Conservation (phyloP, 1,284 basidiomycete genomes). For the Athelia sp. region DNA sequence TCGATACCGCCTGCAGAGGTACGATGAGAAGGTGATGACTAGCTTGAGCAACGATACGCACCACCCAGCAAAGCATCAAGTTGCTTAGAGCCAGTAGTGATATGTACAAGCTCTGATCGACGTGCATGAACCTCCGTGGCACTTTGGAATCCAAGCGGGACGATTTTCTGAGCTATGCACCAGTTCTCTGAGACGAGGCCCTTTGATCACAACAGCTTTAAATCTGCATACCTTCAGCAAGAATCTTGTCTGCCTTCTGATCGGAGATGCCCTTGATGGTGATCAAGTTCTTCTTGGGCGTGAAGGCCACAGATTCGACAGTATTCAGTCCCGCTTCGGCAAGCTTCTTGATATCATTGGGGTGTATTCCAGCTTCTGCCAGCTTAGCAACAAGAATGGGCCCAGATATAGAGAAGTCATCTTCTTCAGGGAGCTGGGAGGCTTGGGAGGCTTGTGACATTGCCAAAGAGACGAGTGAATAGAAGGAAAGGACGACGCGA, state of each 20-base stretch:
- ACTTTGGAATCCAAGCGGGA: constrained; percentile 97
- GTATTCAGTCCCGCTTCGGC: constrained; percentile 92
- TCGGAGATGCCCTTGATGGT: constrained; percentile 98
- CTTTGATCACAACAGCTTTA: constrained; percentile 1
- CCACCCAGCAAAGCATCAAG: constrained; percentile 95
- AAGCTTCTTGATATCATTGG: constrained; percentile 95
- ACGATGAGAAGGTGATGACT: constrained; percentile 10
- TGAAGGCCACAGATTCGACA: constrained; percentile 95
- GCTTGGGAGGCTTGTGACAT: constrained; percentile 49
- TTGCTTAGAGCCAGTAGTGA: constrained; percentile 96
- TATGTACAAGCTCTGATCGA: constrained; percentile 93
- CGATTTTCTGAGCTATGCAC: constrained; percentile 82
- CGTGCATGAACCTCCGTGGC: constrained; percentile 96
- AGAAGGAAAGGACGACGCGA: constrained; percentile 2
- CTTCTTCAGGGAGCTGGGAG: constrained; percentile 38
- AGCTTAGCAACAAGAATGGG: constrained; percentile 83
- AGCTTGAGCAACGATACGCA: constrained; percentile 25
- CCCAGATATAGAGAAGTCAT: constrained; percentile 61
- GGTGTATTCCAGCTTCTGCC: constrained; percentile 86
- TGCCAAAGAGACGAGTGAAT: constrained; percentile 8
- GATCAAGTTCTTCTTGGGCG: constrained; percentile 90
- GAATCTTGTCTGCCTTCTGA: constrained; percentile 95
- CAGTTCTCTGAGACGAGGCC: constrained; percentile 3
- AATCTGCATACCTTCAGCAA: constrained; percentile 76
- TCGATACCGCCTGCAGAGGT: constrained; percentile 82